Conservation (phyloP, 163 green algal genomes). For the Chloromonas sp. region DNA sequence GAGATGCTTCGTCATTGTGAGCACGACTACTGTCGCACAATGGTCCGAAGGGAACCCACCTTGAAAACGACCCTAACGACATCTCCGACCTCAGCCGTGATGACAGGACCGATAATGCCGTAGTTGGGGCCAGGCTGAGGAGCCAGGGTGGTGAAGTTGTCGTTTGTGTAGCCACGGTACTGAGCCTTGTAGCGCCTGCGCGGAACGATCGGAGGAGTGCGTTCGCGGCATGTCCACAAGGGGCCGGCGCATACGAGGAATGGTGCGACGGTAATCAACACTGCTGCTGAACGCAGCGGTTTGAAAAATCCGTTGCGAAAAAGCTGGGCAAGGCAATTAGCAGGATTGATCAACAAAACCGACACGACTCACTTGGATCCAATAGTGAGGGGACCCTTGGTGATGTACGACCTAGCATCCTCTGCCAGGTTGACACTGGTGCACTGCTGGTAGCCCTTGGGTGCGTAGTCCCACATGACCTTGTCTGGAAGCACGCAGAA, state of each 20-base stretch:
- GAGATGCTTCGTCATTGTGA: no score
- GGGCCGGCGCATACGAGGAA: no score
- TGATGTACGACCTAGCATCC: slow-evolving; percentile 15
- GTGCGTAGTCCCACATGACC: slow-evolving; percentile 62
- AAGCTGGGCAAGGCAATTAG: no score
- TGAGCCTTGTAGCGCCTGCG: slow-evolving; percentile 41
- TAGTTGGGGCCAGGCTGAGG: slow-evolving; percentile 22
- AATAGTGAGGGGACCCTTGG: slow-evolving; percentile 15
- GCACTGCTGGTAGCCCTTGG: slow-evolving; percentile 22
- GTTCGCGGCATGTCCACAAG: no score
- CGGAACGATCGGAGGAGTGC: no score
- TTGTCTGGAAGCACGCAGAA: slow-evolving; percentile 19
- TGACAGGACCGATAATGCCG: slow-evolving; percentile 59
- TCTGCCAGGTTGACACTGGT: slow-evolving; percentile 10
- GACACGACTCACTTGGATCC: slow-evolving; percentile 12
- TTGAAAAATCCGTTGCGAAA: no score
- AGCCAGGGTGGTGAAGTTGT: slow-evolving; percentile 47
- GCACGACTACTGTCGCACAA: no score
- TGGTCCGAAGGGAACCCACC: not conserved
- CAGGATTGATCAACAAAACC: no score
- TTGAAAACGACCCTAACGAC: slow-evolving; percentile 34
- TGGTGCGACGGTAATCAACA: no score
- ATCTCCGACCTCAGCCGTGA: slow-evolving; percentile 57
- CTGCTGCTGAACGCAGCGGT: no score
- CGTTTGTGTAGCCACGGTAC: slow-evolving; percentile 66